Percentiles rank a stretch among this genome's conserved stretches.
Conservation (phyloP, 192 early-diverging fungal genomes). For the Backusella psychrophila region DNA sequence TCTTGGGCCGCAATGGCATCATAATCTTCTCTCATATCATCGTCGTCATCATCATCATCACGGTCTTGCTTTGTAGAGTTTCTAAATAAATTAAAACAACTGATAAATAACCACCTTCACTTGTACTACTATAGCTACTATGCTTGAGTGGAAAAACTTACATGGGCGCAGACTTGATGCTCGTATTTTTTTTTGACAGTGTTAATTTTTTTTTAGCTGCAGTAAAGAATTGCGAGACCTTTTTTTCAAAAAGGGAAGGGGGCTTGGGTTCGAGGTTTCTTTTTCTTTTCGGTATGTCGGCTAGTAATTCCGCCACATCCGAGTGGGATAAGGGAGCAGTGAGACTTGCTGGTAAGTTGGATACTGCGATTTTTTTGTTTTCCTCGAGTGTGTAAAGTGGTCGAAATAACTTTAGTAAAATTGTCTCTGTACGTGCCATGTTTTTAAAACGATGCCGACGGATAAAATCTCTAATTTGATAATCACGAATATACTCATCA, state of each 20-base stretch:
- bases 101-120: background rate
- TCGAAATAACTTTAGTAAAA: constrained; percentile 4
- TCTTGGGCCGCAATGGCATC: constrained; percentile 31
- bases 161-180: background rate
- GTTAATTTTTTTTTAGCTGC: background rate
- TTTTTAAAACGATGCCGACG: constrained; percentile 4
- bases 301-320: background rate
- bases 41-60: constrained; percentile 18
- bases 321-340: background rate
- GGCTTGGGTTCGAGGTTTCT: background rate
- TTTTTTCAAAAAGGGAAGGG: constrained; percentile 1
- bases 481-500: constrained; percentile 38
- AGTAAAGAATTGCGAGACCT: background rate
- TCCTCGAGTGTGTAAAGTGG: background rate
- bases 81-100: background rate
- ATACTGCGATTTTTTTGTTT: background rate
- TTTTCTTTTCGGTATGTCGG: background rate
- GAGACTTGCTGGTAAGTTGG: background rate
- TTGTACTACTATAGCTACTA: background rate
- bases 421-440: background rate
- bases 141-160: background rate
- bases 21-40: constrained; percentile 25
- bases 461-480: constrained; percentile 28
- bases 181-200: background rate
- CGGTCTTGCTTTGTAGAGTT: background rate